phyloP scores from a whole-genome alignment of 345 rosid genomes.

The Turnera subulata region DNA sequence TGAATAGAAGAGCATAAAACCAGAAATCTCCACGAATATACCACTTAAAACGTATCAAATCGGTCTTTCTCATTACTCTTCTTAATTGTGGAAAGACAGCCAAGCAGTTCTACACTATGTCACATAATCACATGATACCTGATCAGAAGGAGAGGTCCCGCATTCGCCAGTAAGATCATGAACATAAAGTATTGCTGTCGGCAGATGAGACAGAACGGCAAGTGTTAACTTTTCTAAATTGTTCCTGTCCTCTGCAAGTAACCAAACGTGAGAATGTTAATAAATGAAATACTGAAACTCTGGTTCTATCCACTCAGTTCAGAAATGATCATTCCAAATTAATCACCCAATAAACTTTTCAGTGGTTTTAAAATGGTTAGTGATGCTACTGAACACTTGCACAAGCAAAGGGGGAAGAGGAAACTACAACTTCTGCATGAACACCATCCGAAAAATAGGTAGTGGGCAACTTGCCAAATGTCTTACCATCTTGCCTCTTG shows the following conservation, averaged over 20 bases:
- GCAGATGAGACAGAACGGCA: conserved; percentile 89
- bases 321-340: too few relatives aligned
- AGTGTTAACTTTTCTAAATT: conserved; percentile 89
- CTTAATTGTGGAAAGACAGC: too few relatives aligned
- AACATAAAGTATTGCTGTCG: conserved; percentile 84
- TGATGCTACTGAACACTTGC: too few relatives aligned
- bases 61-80: too few relatives aligned
- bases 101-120: neutral
- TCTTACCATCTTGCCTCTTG: conserved; percentile 75
- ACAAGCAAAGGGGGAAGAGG: too few relatives aligned
- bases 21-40: too few relatives aligned
- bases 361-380: too few relatives aligned
- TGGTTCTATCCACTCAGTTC: neutral
- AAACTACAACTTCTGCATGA: neutral
- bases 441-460: neutral
- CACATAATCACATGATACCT: conserved; percentile 38
- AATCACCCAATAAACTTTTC: too few relatives aligned
- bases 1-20: too few relatives aligned
- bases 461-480: neutral
- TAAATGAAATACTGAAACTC: neutral
- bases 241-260: conserved; percentile 71
- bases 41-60: too few relatives aligned
- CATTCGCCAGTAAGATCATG: conserved; percentile 97
- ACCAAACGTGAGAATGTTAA: neutral
- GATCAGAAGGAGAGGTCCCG: conserved; percentile 88